Conservation (phyloP, 2,329 filamentous ascomycete genomes). For the Trichoderma sp. region DNA sequence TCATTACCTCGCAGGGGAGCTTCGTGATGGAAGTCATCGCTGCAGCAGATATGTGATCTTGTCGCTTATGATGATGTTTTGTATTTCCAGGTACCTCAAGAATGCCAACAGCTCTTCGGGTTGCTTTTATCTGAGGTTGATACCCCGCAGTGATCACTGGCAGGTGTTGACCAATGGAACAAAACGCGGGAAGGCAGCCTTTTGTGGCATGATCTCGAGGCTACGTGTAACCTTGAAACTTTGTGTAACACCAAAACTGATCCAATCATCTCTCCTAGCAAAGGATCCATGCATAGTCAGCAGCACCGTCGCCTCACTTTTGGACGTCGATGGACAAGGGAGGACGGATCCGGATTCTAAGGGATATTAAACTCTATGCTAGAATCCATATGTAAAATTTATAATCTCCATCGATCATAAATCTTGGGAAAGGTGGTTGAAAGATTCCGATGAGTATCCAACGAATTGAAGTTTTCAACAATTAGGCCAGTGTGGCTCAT, state of each 20-base stretch:
- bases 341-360: background rate
- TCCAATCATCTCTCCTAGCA: background rate
- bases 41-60: background rate
- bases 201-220: background rate
- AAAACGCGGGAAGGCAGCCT: background rate
- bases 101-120: background rate
- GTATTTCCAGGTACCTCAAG: background rate
- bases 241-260: background rate
- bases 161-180: background rate
- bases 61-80: background rate
- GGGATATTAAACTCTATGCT: accelerated
- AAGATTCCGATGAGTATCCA: background rate
- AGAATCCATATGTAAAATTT: background rate
- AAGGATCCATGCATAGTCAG: background rate
- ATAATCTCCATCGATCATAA: background rate
- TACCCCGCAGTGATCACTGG: background rate
- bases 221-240: background rate
- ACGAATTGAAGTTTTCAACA: background rate
- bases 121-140: background rate
- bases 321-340: background rate
- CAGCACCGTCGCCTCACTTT: background rate
- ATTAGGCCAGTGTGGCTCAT: background rate
- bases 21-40: background rate
- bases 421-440: background rate
- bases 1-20: background rate